Conservation (phyloP, 129 eudicot genomes). For the Arctium minus region DNA sequence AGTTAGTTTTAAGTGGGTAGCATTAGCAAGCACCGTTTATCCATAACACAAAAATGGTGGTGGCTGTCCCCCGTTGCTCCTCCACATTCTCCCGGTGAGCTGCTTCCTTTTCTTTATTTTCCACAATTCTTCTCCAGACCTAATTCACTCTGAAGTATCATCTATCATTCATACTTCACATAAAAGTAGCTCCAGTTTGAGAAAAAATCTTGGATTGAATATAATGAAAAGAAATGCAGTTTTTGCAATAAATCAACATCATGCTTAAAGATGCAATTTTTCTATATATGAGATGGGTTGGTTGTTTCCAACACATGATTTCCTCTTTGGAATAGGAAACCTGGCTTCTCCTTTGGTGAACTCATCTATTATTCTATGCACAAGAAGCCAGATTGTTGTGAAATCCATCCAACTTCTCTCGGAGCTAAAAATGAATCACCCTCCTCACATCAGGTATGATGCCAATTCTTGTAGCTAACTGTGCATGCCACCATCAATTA, state of each 20-base stretch:
- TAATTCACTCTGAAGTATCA: not conserved
- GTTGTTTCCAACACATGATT: too few species aligned
- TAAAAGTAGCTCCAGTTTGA: too few species aligned
- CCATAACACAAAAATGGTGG: not conserved
- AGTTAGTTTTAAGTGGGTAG: too few species aligned
- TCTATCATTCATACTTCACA: not conserved
- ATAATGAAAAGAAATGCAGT: too few species aligned
- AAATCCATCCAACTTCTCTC: not conserved
- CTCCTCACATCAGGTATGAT: constrained; percentile 42
- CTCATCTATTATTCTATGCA: not conserved
- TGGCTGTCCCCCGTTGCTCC: not conserved
- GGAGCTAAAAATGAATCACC: not conserved
- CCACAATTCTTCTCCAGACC: not conserved
- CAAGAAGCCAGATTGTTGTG: constrained; percentile 2
- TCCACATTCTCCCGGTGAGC: too few species aligned
- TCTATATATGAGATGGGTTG: too few species aligned
- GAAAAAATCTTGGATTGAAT: too few species aligned
- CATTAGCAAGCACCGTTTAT: too few species aligned
- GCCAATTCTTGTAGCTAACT: constrained; percentile 17
- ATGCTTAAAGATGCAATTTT: too few species aligned
- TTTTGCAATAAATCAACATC: too few species aligned
- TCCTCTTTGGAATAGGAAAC: constrained; percentile 16
- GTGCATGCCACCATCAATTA: not conserved
- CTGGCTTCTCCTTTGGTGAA: constrained; percentile 22
- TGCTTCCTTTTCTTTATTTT: not conserved